Evolutionary conservation across 2,329 filamentous ascomycete species (phyloP).

Genomic region (Fusarium robinianum): DNA sequence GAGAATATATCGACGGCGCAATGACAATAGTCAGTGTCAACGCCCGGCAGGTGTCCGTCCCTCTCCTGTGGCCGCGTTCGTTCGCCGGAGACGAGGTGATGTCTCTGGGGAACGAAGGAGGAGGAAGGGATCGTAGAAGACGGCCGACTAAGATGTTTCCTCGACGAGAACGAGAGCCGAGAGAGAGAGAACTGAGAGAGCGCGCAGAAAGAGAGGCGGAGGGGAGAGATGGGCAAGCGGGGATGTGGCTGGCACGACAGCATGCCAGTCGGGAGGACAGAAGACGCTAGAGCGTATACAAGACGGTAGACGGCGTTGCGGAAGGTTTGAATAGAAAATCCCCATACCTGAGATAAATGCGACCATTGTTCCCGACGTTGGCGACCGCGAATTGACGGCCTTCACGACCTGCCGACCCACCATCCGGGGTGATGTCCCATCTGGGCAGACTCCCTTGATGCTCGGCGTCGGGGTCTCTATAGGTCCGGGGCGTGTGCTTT

Average conservation of each 20-base stretch:
- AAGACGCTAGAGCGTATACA: constrained; percentile 3
- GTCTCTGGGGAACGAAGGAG: constrained; percentile 17
- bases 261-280: constrained; percentile 20
- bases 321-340: too few species aligned
- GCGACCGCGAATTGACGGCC: constrained; percentile 77
- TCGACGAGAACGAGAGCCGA: constrained; percentile 15
- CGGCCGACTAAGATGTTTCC: constrained; percentile 17
- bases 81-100: constrained; percentile 17
- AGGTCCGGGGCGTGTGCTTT: constrained; percentile 44
- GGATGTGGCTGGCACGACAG: constrained; percentile 18
- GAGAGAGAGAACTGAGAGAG: too few species aligned
- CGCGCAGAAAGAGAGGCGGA: too few species aligned
- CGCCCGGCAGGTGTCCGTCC: constrained; percentile 17
- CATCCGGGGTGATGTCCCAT: constrained; percentile 63
- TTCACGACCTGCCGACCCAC: constrained; percentile 63
- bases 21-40: neutral
- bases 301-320: constrained; percentile 38
- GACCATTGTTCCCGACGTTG: constrained; percentile 82
- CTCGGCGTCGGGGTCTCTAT: constrained; percentile 59
- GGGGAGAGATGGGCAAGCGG: constrained; percentile 14
- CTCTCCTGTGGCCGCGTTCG: constrained; percentile 10
- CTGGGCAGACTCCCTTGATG: constrained; percentile 39
- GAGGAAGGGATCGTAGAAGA: constrained; percentile 17
- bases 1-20: constrained; percentile 11
- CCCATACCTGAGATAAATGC: constrained; percentile 78